These are phyloP conservation scores for Neonectria coccinea DNA, from an alignment of 2,329 filamentous ascomycete species.

Conservation along the genomic window DNA sequence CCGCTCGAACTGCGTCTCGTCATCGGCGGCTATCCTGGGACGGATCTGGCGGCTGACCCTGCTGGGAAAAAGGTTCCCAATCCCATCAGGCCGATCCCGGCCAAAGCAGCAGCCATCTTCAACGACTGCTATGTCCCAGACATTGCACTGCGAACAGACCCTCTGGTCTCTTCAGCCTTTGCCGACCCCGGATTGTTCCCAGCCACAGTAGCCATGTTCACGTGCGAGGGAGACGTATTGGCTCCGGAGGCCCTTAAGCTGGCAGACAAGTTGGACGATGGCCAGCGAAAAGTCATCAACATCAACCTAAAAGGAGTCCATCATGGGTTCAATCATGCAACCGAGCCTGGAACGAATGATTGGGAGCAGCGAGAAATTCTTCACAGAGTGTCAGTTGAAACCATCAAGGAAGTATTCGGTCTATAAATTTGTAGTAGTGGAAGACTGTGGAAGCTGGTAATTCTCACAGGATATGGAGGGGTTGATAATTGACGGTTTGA, in stretches of 20 bases:
- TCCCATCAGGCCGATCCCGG: conserved; percentile 13
- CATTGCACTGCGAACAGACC: not conserved
- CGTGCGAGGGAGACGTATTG: conserved; percentile 24
- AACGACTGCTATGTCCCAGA: conserved; percentile 16
- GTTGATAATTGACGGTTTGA: not conserved
- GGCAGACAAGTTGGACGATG: conserved; percentile 14
- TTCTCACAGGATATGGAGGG: not conserved
- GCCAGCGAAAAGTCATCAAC: conserved; percentile 9
- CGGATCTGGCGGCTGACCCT: conserved; percentile 11
- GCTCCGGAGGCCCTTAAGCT: conserved; percentile 17
- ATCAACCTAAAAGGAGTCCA: conserved; percentile 10
- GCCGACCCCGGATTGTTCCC: conserved; percentile 14
- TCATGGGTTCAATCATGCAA: conserved; percentile 20
- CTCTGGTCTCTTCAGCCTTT: conserved; percentile 16
- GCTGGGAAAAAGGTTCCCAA: conserved; percentile 14
- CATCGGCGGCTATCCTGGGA: conserved; percentile 13
- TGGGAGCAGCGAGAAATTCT: conserved; percentile 17
- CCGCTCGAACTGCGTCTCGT: conserved; percentile 5
- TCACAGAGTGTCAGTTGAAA: conserved; percentile 5
- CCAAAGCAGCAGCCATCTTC: conserved; percentile 3
- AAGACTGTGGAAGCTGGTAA: not conserved
- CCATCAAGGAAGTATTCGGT: conserved; percentile 6
- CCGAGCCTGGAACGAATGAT: conserved; percentile 8
- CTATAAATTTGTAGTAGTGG: not conserved
- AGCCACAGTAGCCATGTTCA: conserved; percentile 15